Conservation (phyloP, 768 basidiomycete genomes). For the Amanita molliuscula region DNA sequence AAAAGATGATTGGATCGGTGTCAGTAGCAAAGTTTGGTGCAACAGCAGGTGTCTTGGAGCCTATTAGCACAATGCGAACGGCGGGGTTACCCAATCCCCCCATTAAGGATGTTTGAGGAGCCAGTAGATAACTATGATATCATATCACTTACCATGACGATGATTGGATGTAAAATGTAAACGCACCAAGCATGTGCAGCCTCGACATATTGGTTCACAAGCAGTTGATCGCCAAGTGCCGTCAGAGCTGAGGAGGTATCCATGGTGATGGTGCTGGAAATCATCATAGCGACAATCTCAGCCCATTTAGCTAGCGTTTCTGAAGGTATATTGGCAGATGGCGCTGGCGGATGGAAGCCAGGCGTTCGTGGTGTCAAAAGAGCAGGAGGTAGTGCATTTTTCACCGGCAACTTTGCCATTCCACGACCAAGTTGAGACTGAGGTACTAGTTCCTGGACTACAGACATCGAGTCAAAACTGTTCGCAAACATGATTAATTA, state of each 20-base stretch:
- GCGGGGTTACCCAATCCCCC: constrained; percentile 61
- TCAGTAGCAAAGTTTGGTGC: constrained; percentile 49
- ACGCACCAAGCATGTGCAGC: constrained; percentile 90
- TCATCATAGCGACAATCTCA: constrained; percentile 76
- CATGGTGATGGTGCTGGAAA: constrained; percentile 55
- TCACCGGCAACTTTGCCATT: constrained; percentile 27
- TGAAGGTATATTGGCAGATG: constrained; percentile 37
- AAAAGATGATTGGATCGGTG: constrained; percentile 68
- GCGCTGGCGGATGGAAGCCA: constrained; percentile 39
- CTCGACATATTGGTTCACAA: constrained; percentile 59
- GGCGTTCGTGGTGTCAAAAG: constrained; percentile 53
- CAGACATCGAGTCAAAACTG: constrained; percentile 4
- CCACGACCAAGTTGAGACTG: constrained; percentile 39
- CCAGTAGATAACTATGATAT: constrained; percentile 67
- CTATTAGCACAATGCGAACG: constrained; percentile 62
- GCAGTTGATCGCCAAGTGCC: constrained; percentile 77
- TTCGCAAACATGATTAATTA: neutral
- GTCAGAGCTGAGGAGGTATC: constrained; percentile 72
- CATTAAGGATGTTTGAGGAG: constrained; percentile 68
- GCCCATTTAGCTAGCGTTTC: constrained; percentile 72
- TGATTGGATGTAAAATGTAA: neutral
- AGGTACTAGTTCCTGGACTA: constrained; percentile 71
- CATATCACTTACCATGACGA: neutral
- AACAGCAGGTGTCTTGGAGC: constrained; percentile 48
- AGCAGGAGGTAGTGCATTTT: constrained; percentile 18